A percentile compares a stretch with the other conserved stretches of the same genome.
Conservation (phyloP, 495 filamentous ascomycete species). For the Amphirosellinia nigrospora region DNA sequence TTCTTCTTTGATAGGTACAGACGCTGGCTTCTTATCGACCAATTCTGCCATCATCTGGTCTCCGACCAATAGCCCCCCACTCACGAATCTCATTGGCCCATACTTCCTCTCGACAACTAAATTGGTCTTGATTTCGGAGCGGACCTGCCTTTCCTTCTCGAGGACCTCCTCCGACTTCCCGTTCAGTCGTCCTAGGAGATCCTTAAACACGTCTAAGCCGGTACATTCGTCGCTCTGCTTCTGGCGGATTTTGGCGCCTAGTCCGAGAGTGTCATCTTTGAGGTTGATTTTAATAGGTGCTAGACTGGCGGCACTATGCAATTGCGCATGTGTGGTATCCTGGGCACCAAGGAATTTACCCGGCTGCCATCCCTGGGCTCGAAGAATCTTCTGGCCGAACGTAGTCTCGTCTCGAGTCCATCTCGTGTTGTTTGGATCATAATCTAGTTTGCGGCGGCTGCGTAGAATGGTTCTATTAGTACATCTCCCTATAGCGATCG, state of each 20-base stretch:
- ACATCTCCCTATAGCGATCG: slow-evolving; percentile 1
- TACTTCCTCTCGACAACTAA: slow-evolving; percentile 72
- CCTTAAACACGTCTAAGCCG: slow-evolving; percentile 82
- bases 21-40: slow-evolving; percentile 19
- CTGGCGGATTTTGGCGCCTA: slow-evolving; percentile 72
- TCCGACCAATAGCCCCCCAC: slow-evolving; percentile 77
- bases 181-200: slow-evolving; percentile 85
- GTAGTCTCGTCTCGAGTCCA: slow-evolving; percentile 82
- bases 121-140: slow-evolving; percentile 67
- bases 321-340: slow-evolving; percentile 71
- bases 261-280: slow-evolving; percentile 87
- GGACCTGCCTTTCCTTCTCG: slow-evolving; percentile 65
- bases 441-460: slow-evolving; percentile 81
- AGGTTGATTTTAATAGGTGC: slow-evolving; percentile 79
- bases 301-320: slow-evolving; percentile 75
- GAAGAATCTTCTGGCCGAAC: slow-evolving; percentile 87
- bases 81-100: slow-evolving; percentile 79
- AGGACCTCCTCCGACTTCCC: slow-evolving; percentile 76
- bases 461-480: slow-evolving; percentile 3
- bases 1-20: slow-evolving; percentile 24
- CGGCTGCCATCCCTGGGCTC: slow-evolving; percentile 87
- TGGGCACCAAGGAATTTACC: slow-evolving; percentile 79
- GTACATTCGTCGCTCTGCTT: slow-evolving; percentile 74
- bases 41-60: slow-evolving; percentile 54
- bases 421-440: slow-evolving; percentile 91